Percentiles rank a stretch among this genome's conserved stretches.
phyloP scores from a whole-genome alignment of 148 eudicot species.

The Chenopodium formosanum region DNA sequence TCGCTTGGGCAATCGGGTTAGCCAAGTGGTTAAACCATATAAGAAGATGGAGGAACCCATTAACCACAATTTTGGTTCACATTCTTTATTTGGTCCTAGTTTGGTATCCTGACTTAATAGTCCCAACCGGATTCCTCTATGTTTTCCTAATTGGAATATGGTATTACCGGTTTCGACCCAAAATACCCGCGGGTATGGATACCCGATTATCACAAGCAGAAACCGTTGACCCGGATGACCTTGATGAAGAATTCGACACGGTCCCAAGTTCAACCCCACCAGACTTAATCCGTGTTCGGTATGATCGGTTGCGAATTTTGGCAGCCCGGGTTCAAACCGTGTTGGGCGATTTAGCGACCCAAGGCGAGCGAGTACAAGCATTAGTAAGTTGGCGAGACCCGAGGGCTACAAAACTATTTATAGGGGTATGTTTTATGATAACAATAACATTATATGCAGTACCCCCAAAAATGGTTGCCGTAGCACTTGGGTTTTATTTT shows the following conservation, averaged over 20 bases:
- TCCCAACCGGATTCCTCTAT: conserved; percentile 92
- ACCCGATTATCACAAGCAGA: conserved; percentile 79
- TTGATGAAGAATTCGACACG: conserved; percentile 92
- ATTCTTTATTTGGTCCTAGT: conserved; percentile 79
- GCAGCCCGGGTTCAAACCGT: conserved; percentile 93
- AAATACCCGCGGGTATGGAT: conserved; percentile 91
- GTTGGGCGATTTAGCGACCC: conserved; percentile 86
- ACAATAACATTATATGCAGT: conserved; percentile 72
- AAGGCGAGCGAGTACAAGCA: conserved; percentile 91
- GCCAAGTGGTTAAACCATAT: conserved; percentile 87
- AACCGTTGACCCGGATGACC: conserved; percentile 67
- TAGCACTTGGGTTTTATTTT: conserved; percentile 93
- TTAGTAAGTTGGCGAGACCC: conserved; percentile 99
- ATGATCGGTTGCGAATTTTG: conserved; percentile 70
- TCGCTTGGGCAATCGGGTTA: conserved; percentile 86
- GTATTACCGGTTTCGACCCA: conserved; percentile 88
- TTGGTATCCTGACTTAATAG: conserved; percentile 92
- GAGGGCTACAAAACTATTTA: conserved; percentile 83
- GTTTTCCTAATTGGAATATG: conserved; percentile 80
- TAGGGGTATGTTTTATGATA: conserved; percentile 65
- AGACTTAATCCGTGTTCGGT: conserved; percentile 58
- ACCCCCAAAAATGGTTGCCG: conserved; percentile 97
- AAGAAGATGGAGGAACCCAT: conserved; percentile 79
- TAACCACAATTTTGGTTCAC: conserved; percentile 79
- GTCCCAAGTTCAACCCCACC: conserved; percentile 78